Conservation (phyloP, 73 alveolate genomes). For the Paramecium biaurelia region DNA sequence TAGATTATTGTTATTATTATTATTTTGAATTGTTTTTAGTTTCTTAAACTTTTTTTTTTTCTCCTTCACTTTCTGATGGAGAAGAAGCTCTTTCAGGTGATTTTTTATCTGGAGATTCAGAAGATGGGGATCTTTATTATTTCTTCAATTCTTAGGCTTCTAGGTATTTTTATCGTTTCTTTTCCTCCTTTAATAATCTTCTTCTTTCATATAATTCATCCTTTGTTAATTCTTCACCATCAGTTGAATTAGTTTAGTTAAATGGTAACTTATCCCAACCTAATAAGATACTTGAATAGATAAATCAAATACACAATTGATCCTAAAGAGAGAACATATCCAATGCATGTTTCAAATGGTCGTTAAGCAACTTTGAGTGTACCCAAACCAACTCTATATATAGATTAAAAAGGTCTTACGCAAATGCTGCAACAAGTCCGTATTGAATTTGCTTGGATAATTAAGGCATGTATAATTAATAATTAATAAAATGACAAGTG, state of each 20-base stretch:
- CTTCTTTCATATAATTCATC: constrained; percentile 47
- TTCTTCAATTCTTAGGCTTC: background rate
- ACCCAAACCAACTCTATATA: constrained; percentile 2
- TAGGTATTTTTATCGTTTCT: background rate
- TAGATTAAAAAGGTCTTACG: background rate
- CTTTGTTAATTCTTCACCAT: background rate
- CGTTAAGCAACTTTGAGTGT: constrained; percentile 41
- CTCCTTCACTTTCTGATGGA: constrained; percentile 22
- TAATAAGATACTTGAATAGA: background rate
- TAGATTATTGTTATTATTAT: background rate
- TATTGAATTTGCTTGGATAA: constrained; percentile 26
- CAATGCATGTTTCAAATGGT: constrained; percentile 33
- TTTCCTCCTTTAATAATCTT: constrained; percentile 31
- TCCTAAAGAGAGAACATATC: background rate
- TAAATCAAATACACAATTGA: background rate
- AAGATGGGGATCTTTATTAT: background rate
- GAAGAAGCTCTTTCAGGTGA: constrained; percentile 22
- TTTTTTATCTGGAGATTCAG: constrained; percentile 27
- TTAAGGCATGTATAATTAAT: constrained; percentile 2
- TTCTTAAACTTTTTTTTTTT: background rate
- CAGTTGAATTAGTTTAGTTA: background rate
- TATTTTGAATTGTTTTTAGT: background rate
- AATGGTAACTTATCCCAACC: constrained; percentile 2
- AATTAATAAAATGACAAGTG: constrained; percentile 33
- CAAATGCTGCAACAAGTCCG: constrained; percentile 40